phyloP scores from a whole-genome alignment of 352 stramenopile genomes.

The Pythium dissotocum region DNA sequence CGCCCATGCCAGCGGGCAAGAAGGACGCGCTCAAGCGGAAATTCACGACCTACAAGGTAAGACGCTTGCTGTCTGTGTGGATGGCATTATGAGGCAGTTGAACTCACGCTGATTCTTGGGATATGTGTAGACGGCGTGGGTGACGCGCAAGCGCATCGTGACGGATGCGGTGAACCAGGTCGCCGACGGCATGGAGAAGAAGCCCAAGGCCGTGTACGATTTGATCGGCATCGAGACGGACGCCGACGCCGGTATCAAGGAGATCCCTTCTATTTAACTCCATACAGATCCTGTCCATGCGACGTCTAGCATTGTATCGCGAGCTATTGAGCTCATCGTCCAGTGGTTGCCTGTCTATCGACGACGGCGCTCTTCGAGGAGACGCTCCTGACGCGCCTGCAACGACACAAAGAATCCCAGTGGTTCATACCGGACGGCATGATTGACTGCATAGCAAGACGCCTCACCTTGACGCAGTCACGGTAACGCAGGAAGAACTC shows the following conservation, averaged over 20 bases:
- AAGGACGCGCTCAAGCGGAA: constrained; percentile 70
- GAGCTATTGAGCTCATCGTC: background rate
- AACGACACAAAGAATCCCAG: background rate
- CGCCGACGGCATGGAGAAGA: constrained; percentile 85
- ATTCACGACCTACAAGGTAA: constrained; percentile 66
- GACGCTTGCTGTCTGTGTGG: background rate
- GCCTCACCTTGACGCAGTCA: constrained; percentile 50
- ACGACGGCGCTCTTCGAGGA: constrained; percentile 16
- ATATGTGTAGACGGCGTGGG: constrained; percentile 57
- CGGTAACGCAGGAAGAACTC: constrained; percentile 73
- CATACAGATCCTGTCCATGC: background rate
- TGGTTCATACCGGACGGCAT: background rate
- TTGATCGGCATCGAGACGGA: constrained; percentile 71
- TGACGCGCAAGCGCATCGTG: constrained; percentile 73
- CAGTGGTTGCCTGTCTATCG: background rate
- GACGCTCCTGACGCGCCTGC: constrained; percentile 36
- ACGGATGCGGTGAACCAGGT: constrained; percentile 81
- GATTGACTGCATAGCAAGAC: background rate
- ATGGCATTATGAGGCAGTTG: background rate
- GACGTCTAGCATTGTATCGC: background rate
- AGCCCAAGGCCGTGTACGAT: constrained; percentile 60
- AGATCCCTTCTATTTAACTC: constrained; percentile 68
- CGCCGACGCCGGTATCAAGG: constrained; percentile 63
- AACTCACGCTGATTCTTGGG: background rate
- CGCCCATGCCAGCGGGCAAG: constrained; percentile 50